A percentile compares a stretch with the other conserved stretches of the same genome.
Conservation (phyloP, 2,329 filamentous ascomycete genomes). For the Tolypocladium amazonense region DNA sequence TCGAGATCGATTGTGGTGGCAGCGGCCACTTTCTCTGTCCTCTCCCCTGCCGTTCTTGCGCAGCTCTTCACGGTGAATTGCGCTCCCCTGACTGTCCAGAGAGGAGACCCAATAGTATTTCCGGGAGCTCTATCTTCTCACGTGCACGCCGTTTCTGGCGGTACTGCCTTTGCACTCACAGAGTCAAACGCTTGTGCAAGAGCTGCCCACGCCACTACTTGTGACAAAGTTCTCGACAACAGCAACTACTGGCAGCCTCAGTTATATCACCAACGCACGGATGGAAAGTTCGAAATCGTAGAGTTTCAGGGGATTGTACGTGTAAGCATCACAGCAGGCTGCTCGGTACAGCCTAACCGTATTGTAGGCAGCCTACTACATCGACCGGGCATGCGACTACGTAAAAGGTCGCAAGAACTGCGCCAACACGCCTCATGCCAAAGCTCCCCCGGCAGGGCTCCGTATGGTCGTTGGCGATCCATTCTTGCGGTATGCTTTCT, state of each 20-base stretch:
- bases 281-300: conserved; percentile 41
- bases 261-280: conserved; percentile 37
- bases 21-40: not conserved
- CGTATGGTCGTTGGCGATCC: conserved; percentile 56
- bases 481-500: conserved; percentile 23
- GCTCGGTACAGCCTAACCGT: not conserved
- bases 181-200: conserved; percentile 43
- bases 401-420: conserved; percentile 12
- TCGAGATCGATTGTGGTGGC: not conserved
- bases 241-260: conserved; percentile 61
- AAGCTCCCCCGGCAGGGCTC: conserved; percentile 50
- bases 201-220: conserved; percentile 51
- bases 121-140: conserved; percentile 44
- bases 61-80: conserved; percentile 17
- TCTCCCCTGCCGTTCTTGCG: conserved; percentile 1
- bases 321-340: not conserved
- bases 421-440: conserved; percentile 18
- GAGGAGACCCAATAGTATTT: conserved; percentile 48
- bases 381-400: conserved; percentile 16
- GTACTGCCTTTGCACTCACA: conserved; percentile 46
- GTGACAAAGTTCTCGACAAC: conserved; percentile 48
- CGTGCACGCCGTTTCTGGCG: conserved; percentile 52
- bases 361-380: conserved; percentile 14
- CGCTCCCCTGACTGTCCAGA: conserved; percentile 22
- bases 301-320: conserved; percentile 17